Base-by-base conservation (phyloP, 768 basidiomycete genomes). In the Amanita phalloides region DNA sequence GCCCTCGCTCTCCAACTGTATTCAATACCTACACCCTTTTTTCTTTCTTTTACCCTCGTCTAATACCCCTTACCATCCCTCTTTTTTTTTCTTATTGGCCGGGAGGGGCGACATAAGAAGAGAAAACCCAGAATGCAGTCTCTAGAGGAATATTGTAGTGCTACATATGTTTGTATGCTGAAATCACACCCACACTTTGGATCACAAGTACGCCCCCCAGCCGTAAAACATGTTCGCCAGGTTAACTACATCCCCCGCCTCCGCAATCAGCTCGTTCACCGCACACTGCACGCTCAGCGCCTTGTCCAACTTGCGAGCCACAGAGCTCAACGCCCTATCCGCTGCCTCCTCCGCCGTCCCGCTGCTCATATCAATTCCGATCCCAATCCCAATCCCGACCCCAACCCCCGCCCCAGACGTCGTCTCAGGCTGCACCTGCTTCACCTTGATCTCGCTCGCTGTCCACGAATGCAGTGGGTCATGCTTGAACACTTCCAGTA, bases 401-500 rank as follows among this genome's bases (percentile, higher is more conserved):
- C 30, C 30, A 1, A 1, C 61, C 20, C 56, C 45, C 7, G 33
- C 55, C n/a, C 55, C 48, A 5, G 61, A 45, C 54, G 25, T 54
- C 49, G 61, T 61, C 9, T 63, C 67, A 6, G 73, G 68, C 59
- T 86, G 87, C 11, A 75, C 80, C 30, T 76, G 76, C 61, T 82
- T 76, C 35, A 89, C 66, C 66, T 87, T 89, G 57, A 82, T 64
- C 53, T 86, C 85, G 62, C 81, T 89, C 60, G 84, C 84, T 2
- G 85, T 85, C 89, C 95, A 98, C 28, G 81, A 84, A 59, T 97
- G 89, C 17, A 99, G 75, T 4, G 96, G 95, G 64, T 99, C 95
- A 61, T 95, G 81, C 64, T 89, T 91, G 79, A 98, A 96, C 11
- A 97, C 95, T 61, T 96, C 94, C 35, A 99, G 74, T 3, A 99